Percentiles rank a stretch among this genome's conserved stretches.
Conservation (phyloP, 108 stramenopile species). For the Fragilariopsis cylindrus region DNA sequence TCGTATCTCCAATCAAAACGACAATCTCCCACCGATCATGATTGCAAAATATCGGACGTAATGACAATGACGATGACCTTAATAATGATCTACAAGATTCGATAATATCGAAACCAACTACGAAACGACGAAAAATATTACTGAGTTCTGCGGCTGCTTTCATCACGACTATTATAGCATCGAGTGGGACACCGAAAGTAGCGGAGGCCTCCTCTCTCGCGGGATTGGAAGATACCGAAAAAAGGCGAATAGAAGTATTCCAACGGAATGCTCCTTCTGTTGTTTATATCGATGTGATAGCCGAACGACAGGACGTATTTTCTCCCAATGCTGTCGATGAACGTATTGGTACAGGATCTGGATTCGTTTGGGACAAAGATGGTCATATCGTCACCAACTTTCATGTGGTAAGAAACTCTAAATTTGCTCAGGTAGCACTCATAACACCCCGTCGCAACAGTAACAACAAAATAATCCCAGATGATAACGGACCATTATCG, state of each 20-base stretch:
- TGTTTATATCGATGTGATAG: constrained; percentile 83
- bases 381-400: constrained; percentile 76
- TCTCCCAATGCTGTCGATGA: constrained; percentile 81
- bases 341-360: constrained; percentile 83
- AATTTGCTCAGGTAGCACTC: constrained; percentile 71
- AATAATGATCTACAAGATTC: not conserved
- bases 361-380: constrained; percentile 88
- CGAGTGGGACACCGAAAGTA: not conserved
- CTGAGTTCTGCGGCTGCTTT: constrained; percentile 24
- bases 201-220: constrained; percentile 15
- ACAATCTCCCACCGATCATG: too few relatives aligned
- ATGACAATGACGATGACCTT: not conserved
- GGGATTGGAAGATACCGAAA: constrained; percentile 40
- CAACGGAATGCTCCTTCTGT: constrained; percentile 71
- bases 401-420: constrained; percentile 88
- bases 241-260: constrained; percentile 69
- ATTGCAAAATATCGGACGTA: not conserved
- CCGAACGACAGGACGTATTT: constrained; percentile 66
- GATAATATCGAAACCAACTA: not conserved
- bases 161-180: constrained; percentile 1
- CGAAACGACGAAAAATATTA: constrained; percentile 17
- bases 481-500: not conserved
- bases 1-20: too few relatives aligned
- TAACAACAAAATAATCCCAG: not conserved
- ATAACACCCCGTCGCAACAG: constrained; percentile 19